Conservation (phyloP, 768 basidiomycete genomes). For the Lentinus tigrinus region DNA sequence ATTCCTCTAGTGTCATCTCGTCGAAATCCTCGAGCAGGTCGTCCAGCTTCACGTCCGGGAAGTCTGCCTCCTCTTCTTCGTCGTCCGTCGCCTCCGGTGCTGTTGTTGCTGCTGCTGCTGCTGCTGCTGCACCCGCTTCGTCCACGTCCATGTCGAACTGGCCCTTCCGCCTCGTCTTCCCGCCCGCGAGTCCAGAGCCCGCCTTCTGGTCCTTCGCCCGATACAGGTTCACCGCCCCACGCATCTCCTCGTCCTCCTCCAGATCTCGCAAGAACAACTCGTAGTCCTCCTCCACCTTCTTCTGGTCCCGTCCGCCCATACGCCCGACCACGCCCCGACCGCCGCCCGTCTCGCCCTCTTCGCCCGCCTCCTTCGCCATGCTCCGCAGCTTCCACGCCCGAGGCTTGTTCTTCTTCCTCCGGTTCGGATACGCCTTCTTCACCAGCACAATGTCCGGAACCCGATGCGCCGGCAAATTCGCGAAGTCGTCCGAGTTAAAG, state of each 20-base stretch:
- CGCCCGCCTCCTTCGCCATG: conserved; percentile 90
- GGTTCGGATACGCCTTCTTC: conserved; percentile 92
- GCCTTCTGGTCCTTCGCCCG: conserved; percentile 60
- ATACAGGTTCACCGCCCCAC: conserved; percentile 85
- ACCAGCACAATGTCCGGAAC: conserved; percentile 92
- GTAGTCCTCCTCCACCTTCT: conserved; percentile 95
- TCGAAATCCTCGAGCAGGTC: conserved; percentile 92
- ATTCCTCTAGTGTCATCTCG: conserved; percentile 76
- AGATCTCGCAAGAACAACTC: conserved; percentile 92
- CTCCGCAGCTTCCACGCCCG: conserved; percentile 87
- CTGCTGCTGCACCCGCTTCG: conserved; percentile 21
- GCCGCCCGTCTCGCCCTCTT: conserved; percentile 76
- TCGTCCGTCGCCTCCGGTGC: conserved; percentile 37
- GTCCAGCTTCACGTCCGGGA: conserved; percentile 83
- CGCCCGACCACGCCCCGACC: conserved; percentile 87
- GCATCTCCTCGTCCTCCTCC: conserved; percentile 93
- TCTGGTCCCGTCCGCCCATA: conserved; percentile 85
- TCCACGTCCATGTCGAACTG: conserved; percentile 75
- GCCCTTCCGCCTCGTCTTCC: conserved; percentile 41
- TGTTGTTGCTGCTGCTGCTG: conserved; percentile 27
- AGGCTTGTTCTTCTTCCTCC: conserved; percentile 85
- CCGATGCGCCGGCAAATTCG: conserved; percentile 58
- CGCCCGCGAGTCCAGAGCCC: conserved; percentile 35
- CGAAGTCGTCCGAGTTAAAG: conserved; percentile 89
- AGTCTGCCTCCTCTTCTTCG: conserved; percentile 82